Percentiles rank a stretch among this genome's conserved stretches.
These are phyloP conservation scores for Solanum habrochaites DNA, from an alignment of 257 asterid species.

Conservation along the genomic window DNA sequence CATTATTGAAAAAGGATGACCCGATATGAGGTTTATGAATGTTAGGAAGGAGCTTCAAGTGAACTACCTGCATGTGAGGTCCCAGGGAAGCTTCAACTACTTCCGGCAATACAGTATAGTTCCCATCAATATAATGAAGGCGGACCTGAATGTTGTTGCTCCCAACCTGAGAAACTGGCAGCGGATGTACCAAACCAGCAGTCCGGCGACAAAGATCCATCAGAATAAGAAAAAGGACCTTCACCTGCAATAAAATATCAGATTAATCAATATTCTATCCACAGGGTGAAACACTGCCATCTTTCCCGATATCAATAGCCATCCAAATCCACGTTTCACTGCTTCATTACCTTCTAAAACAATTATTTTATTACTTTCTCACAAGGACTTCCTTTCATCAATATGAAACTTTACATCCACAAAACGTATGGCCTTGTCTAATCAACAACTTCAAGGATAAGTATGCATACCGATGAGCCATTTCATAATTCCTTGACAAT, in stretches of 20 bases:
- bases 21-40: neutral
- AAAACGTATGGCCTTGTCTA: neutral
- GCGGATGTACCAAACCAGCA: constrained; percentile 63
- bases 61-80: constrained; percentile 96
- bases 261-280: neutral
- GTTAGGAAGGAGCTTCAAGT: neutral
- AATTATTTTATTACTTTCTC: neutral
- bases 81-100: constrained; percentile 99
- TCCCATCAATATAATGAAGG: constrained; percentile 94
- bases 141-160: constrained; percentile 84
- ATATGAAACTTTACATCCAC: neutral
- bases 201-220: constrained; percentile 99
- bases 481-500: neutral
- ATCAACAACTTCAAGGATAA: neutral
- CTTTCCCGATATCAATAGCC: neutral
- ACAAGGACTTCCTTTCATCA: neutral
- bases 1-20: neutral
- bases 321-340: neutral
- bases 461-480: neutral
- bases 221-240: constrained; percentile 86
- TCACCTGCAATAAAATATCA: constrained; percentile 52
- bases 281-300: neutral
- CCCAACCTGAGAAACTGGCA: constrained; percentile 98
- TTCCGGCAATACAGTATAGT: constrained; percentile 90
- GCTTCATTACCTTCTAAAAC: neutral